Percentiles rank a stretch among this genome's conserved stretches.
These are phyloP conservation scores for Penicillium italicum DNA, from an alignment of 2,329 filamentous ascomycete genomes.

Conservation along the genomic window DNA sequence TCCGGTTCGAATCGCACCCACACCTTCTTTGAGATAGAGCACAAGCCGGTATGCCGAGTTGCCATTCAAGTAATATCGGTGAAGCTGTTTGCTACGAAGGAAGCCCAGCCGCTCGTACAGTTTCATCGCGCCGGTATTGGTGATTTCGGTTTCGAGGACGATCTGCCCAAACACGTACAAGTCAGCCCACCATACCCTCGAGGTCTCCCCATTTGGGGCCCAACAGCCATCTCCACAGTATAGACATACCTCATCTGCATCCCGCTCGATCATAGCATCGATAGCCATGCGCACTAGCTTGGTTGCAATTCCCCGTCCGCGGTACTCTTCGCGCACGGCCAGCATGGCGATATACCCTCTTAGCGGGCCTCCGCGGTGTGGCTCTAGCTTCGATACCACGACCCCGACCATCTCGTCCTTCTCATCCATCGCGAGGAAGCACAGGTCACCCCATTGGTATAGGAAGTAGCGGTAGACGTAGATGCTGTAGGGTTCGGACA, in stretches of 20 bases:
- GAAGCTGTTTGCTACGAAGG: constrained; percentile 82
- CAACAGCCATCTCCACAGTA: background rate
- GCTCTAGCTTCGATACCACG: constrained; percentile 90
- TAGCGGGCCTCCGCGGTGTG: constrained; percentile 78
- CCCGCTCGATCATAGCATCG: constrained; percentile 77
- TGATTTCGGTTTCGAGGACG: constrained; percentile 92
- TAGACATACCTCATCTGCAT: constrained; percentile 70
- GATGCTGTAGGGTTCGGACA: constrained; percentile 98
- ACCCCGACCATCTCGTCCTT: constrained; percentile 68
- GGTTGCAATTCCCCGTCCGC: constrained; percentile 83
- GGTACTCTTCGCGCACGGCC: constrained; percentile 75
- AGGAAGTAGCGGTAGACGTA: constrained; percentile 99
- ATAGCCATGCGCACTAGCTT: constrained; percentile 85
- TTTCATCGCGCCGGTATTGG: constrained; percentile 82
- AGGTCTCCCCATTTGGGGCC: background rate
- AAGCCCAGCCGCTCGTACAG: constrained; percentile 93
- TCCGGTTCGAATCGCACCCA: constrained; percentile 42
- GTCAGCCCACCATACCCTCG: constrained; percentile 11
- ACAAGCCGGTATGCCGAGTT: constrained; percentile 90
- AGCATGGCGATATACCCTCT: constrained; percentile 98
- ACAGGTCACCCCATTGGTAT: constrained; percentile 97
- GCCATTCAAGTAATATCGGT: constrained; percentile 94
- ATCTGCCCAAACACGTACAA: constrained; percentile 48
- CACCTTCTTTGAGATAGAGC: constrained; percentile 67
- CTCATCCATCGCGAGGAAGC: constrained; percentile 70